A percentile compares a stretch with the other conserved stretches of the same genome.
Evolutionary conservation across 257 asterid genomes (phyloP).

Genomic region (Solanum dulcamara): DNA sequence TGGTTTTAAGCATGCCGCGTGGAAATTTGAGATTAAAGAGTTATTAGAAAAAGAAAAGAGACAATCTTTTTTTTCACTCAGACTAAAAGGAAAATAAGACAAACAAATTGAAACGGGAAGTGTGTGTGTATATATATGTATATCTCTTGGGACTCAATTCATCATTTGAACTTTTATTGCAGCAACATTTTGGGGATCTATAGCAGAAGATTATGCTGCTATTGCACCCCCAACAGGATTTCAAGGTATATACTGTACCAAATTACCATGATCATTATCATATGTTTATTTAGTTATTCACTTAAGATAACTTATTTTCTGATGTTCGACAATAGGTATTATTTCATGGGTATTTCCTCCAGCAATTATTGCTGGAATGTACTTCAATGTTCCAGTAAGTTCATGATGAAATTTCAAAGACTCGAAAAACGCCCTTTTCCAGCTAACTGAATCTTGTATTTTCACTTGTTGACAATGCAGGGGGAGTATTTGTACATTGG

Average conservation of each 20-base stretch:
- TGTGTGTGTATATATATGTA: too few species aligned
- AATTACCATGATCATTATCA: neutral
- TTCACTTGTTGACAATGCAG: constrained; percentile 18
- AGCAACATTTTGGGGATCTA: constrained; percentile 69
- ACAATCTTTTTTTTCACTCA: too few species aligned
- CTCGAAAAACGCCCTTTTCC: neutral
- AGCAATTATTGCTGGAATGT: constrained; percentile 64
- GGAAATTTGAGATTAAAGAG: too few species aligned
- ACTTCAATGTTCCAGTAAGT: constrained; percentile 56
- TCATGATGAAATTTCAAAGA: neutral
- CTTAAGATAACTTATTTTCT: neutral
- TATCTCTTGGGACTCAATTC: too few species aligned
- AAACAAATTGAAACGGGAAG: too few species aligned
- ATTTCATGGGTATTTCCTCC: constrained; percentile 86
- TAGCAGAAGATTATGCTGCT: constrained; percentile 69
- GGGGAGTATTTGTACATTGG: constrained; percentile 81
- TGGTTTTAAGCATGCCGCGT: too few species aligned
- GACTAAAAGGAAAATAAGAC: too few species aligned
- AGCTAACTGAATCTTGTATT: neutral
- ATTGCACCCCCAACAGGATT: constrained; percentile 86
- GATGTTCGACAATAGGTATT: constrained; percentile 29
- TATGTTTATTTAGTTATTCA: neutral
- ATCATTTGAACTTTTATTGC: neutral
- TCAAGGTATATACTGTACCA: constrained; percentile 33
- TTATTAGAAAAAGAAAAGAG: too few species aligned